Conservation (phyloP, 208 protist genomes). For the Strigomonas oncopelti region DNA sequence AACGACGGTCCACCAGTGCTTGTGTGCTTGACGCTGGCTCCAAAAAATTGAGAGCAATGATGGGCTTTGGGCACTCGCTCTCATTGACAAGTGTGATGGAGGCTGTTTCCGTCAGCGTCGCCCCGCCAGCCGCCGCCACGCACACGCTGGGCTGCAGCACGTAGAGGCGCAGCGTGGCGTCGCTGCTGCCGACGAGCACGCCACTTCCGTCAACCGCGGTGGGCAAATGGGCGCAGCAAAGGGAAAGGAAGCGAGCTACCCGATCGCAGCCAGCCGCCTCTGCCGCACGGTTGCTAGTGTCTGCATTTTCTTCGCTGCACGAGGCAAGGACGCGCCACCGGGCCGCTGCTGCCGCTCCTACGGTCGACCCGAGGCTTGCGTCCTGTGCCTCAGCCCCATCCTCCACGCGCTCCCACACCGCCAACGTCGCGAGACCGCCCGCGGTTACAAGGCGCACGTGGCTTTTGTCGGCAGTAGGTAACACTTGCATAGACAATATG, state of each 20-base stretch:
- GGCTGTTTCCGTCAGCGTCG: neutral
- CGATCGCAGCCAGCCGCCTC: conserved; percentile 12
- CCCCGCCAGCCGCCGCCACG: neutral
- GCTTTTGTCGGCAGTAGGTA: conserved; percentile 7
- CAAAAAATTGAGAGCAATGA: conserved; percentile 31
- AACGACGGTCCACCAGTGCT: neutral
- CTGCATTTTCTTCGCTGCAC: conserved; percentile 9
- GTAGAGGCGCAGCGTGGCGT: conserved; percentile 46
- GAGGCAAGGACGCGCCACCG: conserved; percentile 5
- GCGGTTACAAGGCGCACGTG: conserved; percentile 47
- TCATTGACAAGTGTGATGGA: neutral
- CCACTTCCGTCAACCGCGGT: conserved; percentile 9
- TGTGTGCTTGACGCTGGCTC: neutral
- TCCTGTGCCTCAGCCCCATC: too few species aligned
- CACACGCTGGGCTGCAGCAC: neutral
- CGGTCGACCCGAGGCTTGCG: too few species aligned
- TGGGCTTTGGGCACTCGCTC: conserved; percentile 24
- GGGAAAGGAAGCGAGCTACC: conserved; percentile 56
- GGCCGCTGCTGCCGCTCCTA: neutral
- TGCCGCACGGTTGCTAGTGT: neutral
- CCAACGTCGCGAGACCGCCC: conserved; percentile 44
- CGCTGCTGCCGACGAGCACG: conserved; percentile 63
- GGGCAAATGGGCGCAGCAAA: conserved; percentile 14
- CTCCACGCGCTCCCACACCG: conserved; percentile 36
- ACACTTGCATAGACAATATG: conserved; percentile 44